Base-by-base conservation (phyloP, 1,284 basidiomycete genomes). In the Tetrapyrgos nigripes region DNA sequence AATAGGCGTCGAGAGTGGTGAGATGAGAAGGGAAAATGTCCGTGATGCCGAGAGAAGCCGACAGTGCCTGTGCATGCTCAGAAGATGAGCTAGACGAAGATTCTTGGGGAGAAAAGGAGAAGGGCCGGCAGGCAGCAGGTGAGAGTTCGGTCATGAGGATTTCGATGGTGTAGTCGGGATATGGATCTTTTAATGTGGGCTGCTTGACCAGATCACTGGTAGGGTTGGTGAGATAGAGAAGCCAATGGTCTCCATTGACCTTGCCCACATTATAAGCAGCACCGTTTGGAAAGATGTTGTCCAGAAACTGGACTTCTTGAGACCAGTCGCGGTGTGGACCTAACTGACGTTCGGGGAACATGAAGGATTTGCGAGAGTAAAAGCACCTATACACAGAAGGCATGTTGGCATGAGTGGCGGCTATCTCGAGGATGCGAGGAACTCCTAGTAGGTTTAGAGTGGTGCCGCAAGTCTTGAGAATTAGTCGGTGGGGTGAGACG, bases 381-480 rank as follows among this genome's bases (percentile, higher is more conserved):
- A 99, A 99, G 76, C 92, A 92, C 66, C 93, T 87, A 75, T 94
- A 87, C 40, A 97, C 92, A 29, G 82, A 81, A 33, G 80, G 80
- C 66, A 97, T 81, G 35, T 87, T 85, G 53, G 93, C 95, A 56
- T 93, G 84, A 45, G 87, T 82, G 56, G 85, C 81, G 2, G 96
- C 94, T 71, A 98, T 95, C 68, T 95, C 88, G 64, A 99, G 89
- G 72, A 98, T 96, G 59, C 93, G 87, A 33, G 94, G 92, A 50
- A 98, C 83, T 26, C 97, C 97, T 59, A 97, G 85, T 45, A 99
- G 87, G 76, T 99, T 97, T 60, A 98, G 91, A 10, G 97, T 99
- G 1, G 97, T 99, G 17, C 97, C 97, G 74, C 97, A 99, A 10
- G 97, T 99, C 80, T 99, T 99, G 70, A 99, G 86, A 68, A 99